Evolutionary conservation across 2,329 filamentous ascomycete species (phyloP).

Genomic region (Pseudogymnoascus verrucosus): DNA sequence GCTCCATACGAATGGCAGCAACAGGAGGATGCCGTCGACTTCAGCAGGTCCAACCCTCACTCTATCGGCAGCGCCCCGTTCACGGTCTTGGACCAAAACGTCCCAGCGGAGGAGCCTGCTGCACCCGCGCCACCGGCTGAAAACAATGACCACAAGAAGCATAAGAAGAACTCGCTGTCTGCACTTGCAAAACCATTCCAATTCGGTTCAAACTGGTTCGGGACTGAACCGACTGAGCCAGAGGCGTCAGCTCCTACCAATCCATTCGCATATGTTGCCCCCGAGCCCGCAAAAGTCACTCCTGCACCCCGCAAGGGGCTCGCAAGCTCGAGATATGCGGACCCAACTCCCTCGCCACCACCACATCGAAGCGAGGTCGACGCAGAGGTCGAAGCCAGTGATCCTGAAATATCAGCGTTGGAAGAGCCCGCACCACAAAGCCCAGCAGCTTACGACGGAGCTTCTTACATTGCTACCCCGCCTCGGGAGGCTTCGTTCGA

Average conservation of each 20-base stretch:
- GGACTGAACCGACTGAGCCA: background rate
- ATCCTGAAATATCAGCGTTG: background rate
- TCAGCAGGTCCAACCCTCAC: slow-evolving; percentile 37
- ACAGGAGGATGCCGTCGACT: slow-evolving; percentile 31
- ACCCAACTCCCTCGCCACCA: slow-evolving; percentile 1
- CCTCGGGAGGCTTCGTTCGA: slow-evolving; percentile 46
- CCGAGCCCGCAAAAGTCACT: slow-evolving; percentile 12
- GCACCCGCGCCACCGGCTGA: background rate
- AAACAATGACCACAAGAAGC: slow-evolving; percentile 18
- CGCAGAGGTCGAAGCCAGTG: background rate
- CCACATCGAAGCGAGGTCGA: background rate
- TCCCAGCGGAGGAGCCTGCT: slow-evolving; percentile 13
- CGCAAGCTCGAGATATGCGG: background rate
- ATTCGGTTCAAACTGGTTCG: slow-evolving; percentile 17
- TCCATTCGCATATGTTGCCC: background rate
- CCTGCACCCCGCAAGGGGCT: background rate
- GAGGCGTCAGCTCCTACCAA: background rate
- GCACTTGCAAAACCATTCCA: slow-evolving; percentile 63
- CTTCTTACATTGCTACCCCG: slow-evolving; percentile 1
- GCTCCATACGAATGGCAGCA: slow-evolving; percentile 53
- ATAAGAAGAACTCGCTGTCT: slow-evolving; percentile 53
- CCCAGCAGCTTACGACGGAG: background rate
- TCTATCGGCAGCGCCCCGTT: slow-evolving; percentile 46
- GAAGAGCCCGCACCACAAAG: background rate
- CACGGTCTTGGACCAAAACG: slow-evolving; percentile 34